phyloP scores from a whole-genome alignment of 371 early-diverging fungal species.

The Rhizopus microsporus region DNA sequence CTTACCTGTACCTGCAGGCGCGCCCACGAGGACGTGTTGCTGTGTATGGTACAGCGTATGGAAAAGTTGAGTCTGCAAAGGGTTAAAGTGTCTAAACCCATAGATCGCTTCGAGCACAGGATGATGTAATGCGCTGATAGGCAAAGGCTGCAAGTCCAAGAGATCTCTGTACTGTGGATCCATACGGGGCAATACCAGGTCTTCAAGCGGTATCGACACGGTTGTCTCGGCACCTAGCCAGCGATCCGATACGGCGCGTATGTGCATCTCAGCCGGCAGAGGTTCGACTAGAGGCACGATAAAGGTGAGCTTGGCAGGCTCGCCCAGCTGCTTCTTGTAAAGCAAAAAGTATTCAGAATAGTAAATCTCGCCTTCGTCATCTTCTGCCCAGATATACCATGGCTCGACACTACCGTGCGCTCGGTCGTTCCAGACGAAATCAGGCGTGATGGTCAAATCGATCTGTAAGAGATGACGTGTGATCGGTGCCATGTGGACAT shows the following conservation, averaged over 20 bases:
- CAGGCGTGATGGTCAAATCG: slow-evolving; percentile 74
- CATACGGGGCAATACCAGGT: slow-evolving; percentile 83
- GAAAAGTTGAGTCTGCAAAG: slow-evolving; percentile 98
- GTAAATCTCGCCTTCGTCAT: slow-evolving; percentile 62
- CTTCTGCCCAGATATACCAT: slow-evolving; percentile 97
- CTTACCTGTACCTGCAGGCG: slow-evolving; percentile 99
- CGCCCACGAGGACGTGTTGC: slow-evolving; percentile 92
- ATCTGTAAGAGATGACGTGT: slow-evolving; percentile 89
- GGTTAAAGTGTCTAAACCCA: slow-evolving; percentile 92
- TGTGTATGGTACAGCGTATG: slow-evolving; percentile 89
- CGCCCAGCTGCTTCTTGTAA: slow-evolving; percentile 50
- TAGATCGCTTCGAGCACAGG: slow-evolving; percentile 81
- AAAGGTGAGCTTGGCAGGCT: slow-evolving; percentile 72
- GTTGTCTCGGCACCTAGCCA: slow-evolving; percentile 92
- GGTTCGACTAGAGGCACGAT: slow-evolving; percentile 90
- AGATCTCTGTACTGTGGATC: slow-evolving; percentile 88
- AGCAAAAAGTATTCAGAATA: slow-evolving; percentile 59
- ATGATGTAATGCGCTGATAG: slow-evolving; percentile 81
- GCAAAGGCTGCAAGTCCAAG: slow-evolving; percentile 86
- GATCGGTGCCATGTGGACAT: slow-evolving; percentile 85
- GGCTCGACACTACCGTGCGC: slow-evolving; percentile 87
- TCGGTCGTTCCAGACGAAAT: slow-evolving; percentile 92
- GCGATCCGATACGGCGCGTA: slow-evolving; percentile 89
- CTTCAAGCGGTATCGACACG: slow-evolving; percentile 85
- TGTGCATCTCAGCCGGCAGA: slow-evolving; percentile 84